phyloP scores from a whole-genome alignment of 306 rosid species.

The Inga leiocalycina region DNA sequence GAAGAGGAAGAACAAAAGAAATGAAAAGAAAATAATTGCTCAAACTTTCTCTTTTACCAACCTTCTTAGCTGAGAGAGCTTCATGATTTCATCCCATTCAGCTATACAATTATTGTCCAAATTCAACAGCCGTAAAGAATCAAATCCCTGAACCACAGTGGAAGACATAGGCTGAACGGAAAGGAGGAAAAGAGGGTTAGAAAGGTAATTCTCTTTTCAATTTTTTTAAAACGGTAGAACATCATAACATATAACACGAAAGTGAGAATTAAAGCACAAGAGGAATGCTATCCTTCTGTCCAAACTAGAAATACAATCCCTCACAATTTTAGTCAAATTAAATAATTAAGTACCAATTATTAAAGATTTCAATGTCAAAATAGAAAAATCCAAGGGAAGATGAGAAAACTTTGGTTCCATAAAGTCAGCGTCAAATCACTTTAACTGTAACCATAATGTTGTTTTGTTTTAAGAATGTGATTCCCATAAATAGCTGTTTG shows the following conservation, averaged over 20 bases:
- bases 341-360: constrained; percentile 4
- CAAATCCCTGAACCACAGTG: constrained; percentile 78
- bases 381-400: constrained; percentile 11
- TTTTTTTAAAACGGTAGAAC: background rate
- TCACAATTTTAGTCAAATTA: background rate
- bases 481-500: background rate
- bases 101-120: constrained; percentile 79
- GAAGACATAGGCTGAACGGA: constrained; percentile 65
- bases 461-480: background rate
- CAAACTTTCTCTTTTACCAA: constrained; percentile 33
- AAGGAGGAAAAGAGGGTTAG: constrained; percentile 27
- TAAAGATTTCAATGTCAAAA: constrained; percentile 22
- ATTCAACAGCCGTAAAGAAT: constrained; percentile 80
- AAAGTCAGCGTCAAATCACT: constrained; percentile 18
- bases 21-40: constrained; percentile 14
- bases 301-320: constrained; percentile 11
- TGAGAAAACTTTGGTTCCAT: constrained; percentile 19
- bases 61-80: constrained; percentile 84
- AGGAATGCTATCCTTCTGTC: background rate
- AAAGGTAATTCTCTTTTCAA: constrained; percentile 23
- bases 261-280: constrained; percentile 16
- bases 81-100: constrained; percentile 83
- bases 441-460: background rate
- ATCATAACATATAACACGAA: background rate
- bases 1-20: background rate